These are phyloP conservation scores for Nicotiana otophora DNA, from an alignment of 257 asterid genomes.

Conservation along the genomic window DNA sequence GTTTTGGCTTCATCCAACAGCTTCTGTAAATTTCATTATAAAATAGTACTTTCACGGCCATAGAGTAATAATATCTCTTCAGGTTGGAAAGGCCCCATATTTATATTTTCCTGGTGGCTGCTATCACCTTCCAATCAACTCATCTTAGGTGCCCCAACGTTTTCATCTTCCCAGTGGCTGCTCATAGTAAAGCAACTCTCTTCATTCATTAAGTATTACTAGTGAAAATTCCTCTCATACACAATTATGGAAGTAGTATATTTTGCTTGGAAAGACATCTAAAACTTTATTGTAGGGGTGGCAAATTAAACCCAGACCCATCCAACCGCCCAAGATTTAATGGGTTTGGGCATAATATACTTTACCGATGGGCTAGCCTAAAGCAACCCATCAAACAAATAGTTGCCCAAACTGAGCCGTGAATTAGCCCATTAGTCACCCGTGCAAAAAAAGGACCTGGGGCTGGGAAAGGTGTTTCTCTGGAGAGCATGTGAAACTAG, in stretches of 20 bases:
- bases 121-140: not conserved
- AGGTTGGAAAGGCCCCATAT: not conserved
- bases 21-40: not conserved
- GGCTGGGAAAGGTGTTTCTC: too few species aligned
- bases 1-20: not conserved
- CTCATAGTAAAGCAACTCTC: not conserved
- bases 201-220: not conserved
- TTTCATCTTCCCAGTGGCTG: not conserved
- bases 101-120: not conserved
- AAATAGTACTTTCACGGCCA: not conserved
- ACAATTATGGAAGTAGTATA: not conserved
- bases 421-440: not conserved
- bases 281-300: not conserved
- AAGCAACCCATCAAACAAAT: not conserved
- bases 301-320: not conserved
- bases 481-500: too few species aligned
- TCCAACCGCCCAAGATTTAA: not conserved
- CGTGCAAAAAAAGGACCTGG: too few species aligned
- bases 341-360: not conserved
- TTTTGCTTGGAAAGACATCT: not conserved
- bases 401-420: not conserved
- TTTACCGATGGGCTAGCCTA: not conserved
- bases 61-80: not conserved
- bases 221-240: not conserved
- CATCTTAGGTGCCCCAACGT: not conserved